Evolutionary conservation across 352 stramenopile species (phyloP).

Genomic region (Phytophthora nicotianae): DNA sequence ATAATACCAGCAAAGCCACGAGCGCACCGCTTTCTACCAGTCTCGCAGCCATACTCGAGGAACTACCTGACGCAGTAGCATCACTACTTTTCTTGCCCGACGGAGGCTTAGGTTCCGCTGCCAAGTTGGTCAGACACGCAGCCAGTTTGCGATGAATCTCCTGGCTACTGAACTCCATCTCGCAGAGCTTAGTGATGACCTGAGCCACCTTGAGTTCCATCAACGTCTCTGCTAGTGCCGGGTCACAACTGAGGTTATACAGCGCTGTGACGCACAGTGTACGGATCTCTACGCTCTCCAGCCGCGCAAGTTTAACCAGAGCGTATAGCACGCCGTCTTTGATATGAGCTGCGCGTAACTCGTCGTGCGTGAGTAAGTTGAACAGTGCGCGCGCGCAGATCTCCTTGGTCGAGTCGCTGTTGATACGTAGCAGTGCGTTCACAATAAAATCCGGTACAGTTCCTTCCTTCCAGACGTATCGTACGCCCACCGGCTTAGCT

Average conservation of each 20-base stretch:
- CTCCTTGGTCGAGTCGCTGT: constrained; percentile 89
- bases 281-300: constrained; percentile 84
- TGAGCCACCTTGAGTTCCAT: constrained; percentile 88
- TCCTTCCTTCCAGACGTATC: constrained; percentile 86
- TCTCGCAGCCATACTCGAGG: constrained; percentile 27
- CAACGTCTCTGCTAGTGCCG: constrained; percentile 67
- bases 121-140: constrained; percentile 80
- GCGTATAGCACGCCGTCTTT: constrained; percentile 88
- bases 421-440: constrained; percentile 88
- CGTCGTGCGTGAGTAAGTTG: constrained; percentile 86
- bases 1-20: constrained; percentile 68
- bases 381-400: constrained; percentile 86
- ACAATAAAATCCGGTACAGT: constrained; percentile 90
- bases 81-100: constrained; percentile 26
- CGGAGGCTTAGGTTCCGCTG: constrained; percentile 53
- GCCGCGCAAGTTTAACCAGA: constrained; percentile 84
- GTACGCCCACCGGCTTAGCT: constrained; percentile 48
- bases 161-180: constrained; percentile 85
- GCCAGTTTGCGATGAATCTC: constrained; percentile 76
- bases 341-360: constrained; percentile 80
- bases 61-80: not conserved
- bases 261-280: constrained; percentile 79
- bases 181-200: constrained; percentile 86
- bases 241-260: constrained; percentile 86
- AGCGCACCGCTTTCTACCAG: constrained; percentile 75